Evolutionary conservation across 345 rosid species (phyloP), one percentile per base, ranked within the genome.

Genomic region (Ceriops tagal): DNA sequence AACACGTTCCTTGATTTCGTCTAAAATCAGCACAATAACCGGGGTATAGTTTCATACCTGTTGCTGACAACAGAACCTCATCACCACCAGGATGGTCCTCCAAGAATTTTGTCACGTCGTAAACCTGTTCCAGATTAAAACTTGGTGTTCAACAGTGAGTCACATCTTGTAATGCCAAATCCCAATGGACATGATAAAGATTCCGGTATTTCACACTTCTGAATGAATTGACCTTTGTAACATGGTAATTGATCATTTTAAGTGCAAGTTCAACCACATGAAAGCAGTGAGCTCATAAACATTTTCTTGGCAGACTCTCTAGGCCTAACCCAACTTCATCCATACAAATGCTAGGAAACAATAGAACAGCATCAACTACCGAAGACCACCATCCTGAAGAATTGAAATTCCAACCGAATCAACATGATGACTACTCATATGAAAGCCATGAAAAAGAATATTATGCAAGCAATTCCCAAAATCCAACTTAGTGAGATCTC

Each of bases 71-170:
- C 65, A 74, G 69, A 51, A 74, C 73, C 55, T 74, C 78, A 24
- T 74, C 78, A 26, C 78, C 78, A 34, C 78, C 78, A n/a, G 78
- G 78, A 58, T 74, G 78, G 61, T 74, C 78, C 10, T 74, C 78
- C 78, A 74, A 57, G 64, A 74, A 74, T 62, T 74, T 74, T 7
- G 78, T 68, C 39, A 74, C 73, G 15, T 74, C 65, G 6, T 68
- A 74, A 21, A 74, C 73, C 78, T 74, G 69, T 61, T 43, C 35
- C 58, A 62, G 3, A 26, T n/a, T 27, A 37, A 32, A 56, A 8
- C 9, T 31, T 22, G 27, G 19, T 1, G 31, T 18, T 22, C 32
- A 21, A 21, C 13, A 6, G n/a, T 11, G 16, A 43, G 49, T 13
- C 49, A 3, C 16, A 43, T 43, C 49, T 43, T 43, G 49, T 43